Percentiles rank a stretch among this genome's conserved stretches.
Evolutionary conservation across 129 eudicot species (phyloP).

Genomic region (Saposhnikovia divaricata): DNA sequence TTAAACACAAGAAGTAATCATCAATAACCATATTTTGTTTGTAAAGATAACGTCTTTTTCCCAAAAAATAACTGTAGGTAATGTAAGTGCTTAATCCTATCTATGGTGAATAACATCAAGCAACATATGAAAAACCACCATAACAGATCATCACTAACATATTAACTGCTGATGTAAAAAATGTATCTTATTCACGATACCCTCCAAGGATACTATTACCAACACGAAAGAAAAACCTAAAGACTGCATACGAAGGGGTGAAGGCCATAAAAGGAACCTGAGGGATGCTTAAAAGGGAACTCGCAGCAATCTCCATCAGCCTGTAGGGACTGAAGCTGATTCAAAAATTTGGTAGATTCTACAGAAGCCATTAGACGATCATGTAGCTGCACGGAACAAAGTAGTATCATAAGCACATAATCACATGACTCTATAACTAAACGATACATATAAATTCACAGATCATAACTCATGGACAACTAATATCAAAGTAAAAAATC

Average conservation of each 20-base stretch:
- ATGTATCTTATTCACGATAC: background rate
- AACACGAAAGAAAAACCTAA: background rate
- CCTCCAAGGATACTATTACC: background rate
- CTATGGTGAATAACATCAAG: background rate
- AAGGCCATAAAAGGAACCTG: conserved; percentile 23
- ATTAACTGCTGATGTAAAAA: background rate
- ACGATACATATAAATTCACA: no score
- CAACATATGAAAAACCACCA: background rate
- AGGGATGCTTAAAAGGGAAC: conserved; percentile 38
- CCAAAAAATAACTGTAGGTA: background rate
- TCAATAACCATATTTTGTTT: background rate
- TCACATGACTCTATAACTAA: no score
- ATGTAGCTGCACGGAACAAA: conserved; percentile 47
- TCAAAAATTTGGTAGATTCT: conserved; percentile 56
- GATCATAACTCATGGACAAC: no score
- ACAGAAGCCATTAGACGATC: conserved; percentile 51
- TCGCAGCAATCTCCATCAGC: conserved; percentile 26
- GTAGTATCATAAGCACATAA: background rate
- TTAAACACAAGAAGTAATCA: background rate
- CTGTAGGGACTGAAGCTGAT: conserved; percentile 39
- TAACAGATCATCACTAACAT: no score
- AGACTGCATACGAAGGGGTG: background rate
- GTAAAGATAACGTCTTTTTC: no score
- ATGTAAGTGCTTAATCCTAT: background rate
- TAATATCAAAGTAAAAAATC: no score